These are phyloP conservation scores for Rheum nobile DNA, from an alignment of 148 eudicot species.

Conservation along the genomic window DNA sequence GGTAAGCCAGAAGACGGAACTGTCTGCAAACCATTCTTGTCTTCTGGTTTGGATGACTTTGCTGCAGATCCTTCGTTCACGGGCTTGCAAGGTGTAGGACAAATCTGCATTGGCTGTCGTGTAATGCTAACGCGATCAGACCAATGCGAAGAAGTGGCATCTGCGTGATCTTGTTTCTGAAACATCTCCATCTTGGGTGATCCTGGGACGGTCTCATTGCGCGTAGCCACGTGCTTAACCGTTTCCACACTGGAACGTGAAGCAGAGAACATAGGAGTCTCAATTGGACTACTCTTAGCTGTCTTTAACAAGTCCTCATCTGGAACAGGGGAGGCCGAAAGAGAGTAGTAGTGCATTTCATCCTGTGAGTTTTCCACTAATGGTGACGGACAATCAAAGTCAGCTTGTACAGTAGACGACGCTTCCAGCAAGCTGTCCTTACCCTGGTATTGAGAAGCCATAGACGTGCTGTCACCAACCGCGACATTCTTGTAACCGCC, in stretches of 20 bases:
- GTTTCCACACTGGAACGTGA: conserved; percentile 11
- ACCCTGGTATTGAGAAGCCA: conserved; percentile 20
- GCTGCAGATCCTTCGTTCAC: conserved; percentile 8
- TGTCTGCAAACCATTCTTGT: no score
- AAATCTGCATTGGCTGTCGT: neutral
- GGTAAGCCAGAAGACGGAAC: conserved; percentile 18
- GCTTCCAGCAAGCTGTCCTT: conserved; percentile 26
- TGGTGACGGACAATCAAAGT: neutral
- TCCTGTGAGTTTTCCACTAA: conserved; percentile 4
- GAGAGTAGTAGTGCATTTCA: conserved; percentile 6
- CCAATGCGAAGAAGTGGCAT: neutral
- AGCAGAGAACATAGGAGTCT: conserved; percentile 9
- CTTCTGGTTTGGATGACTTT: conserved; percentile 19
- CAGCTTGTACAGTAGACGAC: neutral
- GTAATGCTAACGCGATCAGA: no score
- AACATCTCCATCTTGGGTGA: conserved; percentile 16
- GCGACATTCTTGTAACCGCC: conserved; percentile 43
- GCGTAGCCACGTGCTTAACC: conserved; percentile 12
- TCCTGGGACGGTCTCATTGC: conserved; percentile 8
- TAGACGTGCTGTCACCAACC: conserved; percentile 33
- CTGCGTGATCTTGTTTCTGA: conserved; percentile 14
- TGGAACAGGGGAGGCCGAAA: conserved; percentile 11
- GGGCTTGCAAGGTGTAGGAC: neutral
- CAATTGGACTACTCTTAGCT: conserved; percentile 9
- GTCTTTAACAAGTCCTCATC: conserved; percentile 10